Evolutionary conservation across 768 basidiomycete species (phyloP).

Genomic region (Glaciozyma antarctica): DNA sequence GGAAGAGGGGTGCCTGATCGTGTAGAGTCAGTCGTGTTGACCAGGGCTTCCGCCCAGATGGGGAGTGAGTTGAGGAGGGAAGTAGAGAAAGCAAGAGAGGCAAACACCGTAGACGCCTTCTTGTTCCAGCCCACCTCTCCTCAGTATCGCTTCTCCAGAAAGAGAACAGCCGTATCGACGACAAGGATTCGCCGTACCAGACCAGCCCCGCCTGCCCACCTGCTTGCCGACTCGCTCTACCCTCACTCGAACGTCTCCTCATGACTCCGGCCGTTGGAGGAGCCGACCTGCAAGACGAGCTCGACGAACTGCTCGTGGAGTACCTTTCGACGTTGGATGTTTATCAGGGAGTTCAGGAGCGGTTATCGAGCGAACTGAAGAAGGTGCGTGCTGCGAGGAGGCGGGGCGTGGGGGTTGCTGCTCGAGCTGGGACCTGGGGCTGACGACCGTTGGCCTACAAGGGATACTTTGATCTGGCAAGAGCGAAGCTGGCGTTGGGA

Average conservation of each 20-base stretch:
- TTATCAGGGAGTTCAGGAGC: background rate
- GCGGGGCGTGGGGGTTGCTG: too few species aligned
- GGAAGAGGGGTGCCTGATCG: background rate
- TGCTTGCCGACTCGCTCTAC: background rate
- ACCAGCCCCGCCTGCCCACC: background rate
- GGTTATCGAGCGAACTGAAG: background rate
- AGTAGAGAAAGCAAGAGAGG: background rate
- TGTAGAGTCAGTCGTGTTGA: background rate
- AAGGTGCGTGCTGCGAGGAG: background rate
- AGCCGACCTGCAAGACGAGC: background rate
- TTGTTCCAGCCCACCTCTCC: background rate
- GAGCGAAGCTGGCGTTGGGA: background rate
- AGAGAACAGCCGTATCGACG: background rate
- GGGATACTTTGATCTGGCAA: constrained; percentile 1
- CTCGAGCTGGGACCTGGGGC: background rate
- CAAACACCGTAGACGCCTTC: background rate
- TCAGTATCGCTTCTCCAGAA: background rate
- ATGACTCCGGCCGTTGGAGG: background rate
- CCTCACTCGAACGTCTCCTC: background rate
- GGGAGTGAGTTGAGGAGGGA: background rate
- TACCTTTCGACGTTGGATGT: background rate
- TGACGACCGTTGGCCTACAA: background rate
- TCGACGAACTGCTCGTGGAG: background rate
- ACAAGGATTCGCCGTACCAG: background rate
- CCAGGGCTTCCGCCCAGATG: constrained; percentile 2